phyloP scores from a whole-genome alignment of 2,329 filamentous ascomycete genomes.

The Colletotrichum camelliae region DNA sequence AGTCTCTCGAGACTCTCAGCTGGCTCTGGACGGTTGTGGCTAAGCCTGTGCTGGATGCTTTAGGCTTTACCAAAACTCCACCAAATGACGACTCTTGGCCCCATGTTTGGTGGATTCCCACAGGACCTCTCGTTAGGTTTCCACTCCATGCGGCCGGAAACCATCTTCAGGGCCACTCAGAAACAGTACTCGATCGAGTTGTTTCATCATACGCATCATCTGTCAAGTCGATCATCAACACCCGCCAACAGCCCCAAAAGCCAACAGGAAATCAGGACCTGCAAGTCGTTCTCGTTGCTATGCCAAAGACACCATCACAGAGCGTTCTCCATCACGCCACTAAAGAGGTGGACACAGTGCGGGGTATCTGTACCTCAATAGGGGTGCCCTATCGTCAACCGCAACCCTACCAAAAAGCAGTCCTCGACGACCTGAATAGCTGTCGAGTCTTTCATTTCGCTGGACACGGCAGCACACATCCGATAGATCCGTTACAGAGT shows the following conservation, averaged over 20 bases:
- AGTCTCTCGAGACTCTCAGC: slow-evolving; percentile 23
- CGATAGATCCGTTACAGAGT: no score
- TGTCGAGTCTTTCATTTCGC: no score
- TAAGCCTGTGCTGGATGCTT: slow-evolving; percentile 28
- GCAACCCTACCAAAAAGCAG: slow-evolving; percentile 21
- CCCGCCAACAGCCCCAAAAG: background rate
- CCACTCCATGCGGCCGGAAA: slow-evolving; percentile 39
- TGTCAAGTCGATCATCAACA: slow-evolving; percentile 34
- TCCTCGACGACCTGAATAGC: slow-evolving; percentile 26
- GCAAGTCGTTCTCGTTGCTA: slow-evolving; percentile 31
- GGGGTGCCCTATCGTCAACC: background rate
- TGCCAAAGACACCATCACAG: slow-evolving; percentile 24
- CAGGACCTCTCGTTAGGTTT: slow-evolving; percentile 30
- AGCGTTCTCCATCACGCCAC: slow-evolving; percentile 22
- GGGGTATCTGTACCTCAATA: slow-evolving; percentile 2
- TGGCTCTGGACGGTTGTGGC: slow-evolving; percentile 36
- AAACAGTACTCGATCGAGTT: slow-evolving; percentile 37
- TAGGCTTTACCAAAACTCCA: slow-evolving; percentile 27
- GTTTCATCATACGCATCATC: slow-evolving; percentile 43
- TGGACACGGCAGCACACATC: no score
- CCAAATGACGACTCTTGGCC: slow-evolving; percentile 22
- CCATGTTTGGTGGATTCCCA: slow-evolving; percentile 40
- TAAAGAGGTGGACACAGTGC: slow-evolving; percentile 24
- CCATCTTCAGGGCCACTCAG: slow-evolving; percentile 23
- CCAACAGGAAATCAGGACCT: background rate